Evolutionary conservation across 768 basidiomycete genomes (phyloP), one percentile per base, ranked within the genome.

Genomic region (Glaciozyma antarctica): DNA sequence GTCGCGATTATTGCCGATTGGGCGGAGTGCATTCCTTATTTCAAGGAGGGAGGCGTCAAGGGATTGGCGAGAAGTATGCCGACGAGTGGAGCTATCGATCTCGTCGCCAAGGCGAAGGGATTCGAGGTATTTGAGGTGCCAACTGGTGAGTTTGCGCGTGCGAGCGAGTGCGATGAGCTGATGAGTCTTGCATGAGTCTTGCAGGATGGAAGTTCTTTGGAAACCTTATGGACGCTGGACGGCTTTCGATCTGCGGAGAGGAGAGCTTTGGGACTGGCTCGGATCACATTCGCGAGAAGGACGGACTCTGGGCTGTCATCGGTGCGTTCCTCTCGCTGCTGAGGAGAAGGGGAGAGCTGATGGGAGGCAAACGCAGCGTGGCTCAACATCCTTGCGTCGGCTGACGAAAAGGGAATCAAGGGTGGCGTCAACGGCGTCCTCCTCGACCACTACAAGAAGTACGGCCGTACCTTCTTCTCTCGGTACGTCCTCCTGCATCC

Each of bases 231-330:
- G 95, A 99, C 76, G 95, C 95, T 24, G 94, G 93, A 0, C 83
- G 90, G 52, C 83, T 99, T 58, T 97, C 94, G 58, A 98, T 99
- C 75, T 99, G 95, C 74, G 95, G 95, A 63, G 95, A 99, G 77
- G 95, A 99, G 79, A 93, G 90, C 5, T 99, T 99, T 77, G 95
- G 95, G 63, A 99, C 95, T 12, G 95, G 95, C n/a, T 98, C 94
- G 19, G 95, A 99, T 78, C 95, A 99, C 78, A 94, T 99, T 73
- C 88, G 95, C 67, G 95, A 99, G 81, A 99, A 99, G 82, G 95
- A 99, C 73, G 95, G 95, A 70, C 80, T 99, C 55, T 99, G 95
- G 95, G 95, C 95, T 57, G 82, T 99, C 70, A 81, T 97, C 53
- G 93, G 91, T 89, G 69, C 75, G 88, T 78, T n/a, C 8, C 2